Conservation (phyloP, 1,139 yeast genomes). For the Pneumocystis oryctolagi region DNA sequence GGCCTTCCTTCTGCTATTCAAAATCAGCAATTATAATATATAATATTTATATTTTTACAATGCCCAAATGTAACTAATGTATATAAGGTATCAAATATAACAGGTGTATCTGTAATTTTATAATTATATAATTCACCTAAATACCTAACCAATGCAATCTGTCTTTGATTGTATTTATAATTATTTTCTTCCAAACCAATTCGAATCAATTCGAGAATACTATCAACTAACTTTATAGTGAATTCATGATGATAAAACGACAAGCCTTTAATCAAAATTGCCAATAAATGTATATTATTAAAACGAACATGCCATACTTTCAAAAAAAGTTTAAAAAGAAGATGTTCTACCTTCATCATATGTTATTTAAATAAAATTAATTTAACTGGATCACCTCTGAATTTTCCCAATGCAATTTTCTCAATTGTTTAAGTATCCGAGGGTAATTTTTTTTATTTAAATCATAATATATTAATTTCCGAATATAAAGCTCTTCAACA, state of each 20-base stretch:
- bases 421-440: conserved; percentile 30
- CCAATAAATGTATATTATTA: conserved; percentile 39
- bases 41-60: conserved; percentile 16
- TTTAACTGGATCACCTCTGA: conserved; percentile 23
- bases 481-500: conserved; percentile 22
- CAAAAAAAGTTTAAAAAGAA: conserved; percentile 40
- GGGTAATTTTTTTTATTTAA: conserved; percentile 29
- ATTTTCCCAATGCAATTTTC: conserved; percentile 37
- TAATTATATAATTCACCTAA: conserved; percentile 43
- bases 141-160: conserved; percentile 49
- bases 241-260: conserved; percentile 29
- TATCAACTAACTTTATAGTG: conserved; percentile 40
- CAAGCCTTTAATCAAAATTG: conserved; percentile 33
- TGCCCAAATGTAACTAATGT: conserved; percentile 55
- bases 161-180: conserved; percentile 42
- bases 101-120: conserved; percentile 34
- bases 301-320: conserved; percentile 49
- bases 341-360: conserved; percentile 11
- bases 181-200: conserved; percentile 55
- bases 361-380: background rate
- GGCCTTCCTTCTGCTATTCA: conserved; percentile 38
- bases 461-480: conserved; percentile 31
- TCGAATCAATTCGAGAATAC: conserved; percentile 46
- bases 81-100: conserved; percentile 42
- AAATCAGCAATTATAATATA: background rate